These are phyloP conservation scores for Paramecium sonneborni DNA, from an alignment of 73 alveolate species.

Conservation along the genomic window DNA sequence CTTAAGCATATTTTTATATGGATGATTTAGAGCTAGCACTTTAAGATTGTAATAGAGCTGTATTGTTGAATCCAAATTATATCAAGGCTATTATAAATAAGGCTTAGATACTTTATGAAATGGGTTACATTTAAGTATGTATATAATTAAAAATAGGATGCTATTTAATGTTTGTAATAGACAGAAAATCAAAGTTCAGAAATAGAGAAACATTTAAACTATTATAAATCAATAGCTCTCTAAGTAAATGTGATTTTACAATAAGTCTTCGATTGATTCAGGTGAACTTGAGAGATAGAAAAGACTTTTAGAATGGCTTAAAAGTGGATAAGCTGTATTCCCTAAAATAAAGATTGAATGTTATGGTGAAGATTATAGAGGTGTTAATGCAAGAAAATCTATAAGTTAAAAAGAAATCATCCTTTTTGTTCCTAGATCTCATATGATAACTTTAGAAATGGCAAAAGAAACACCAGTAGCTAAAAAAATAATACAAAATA, in stretches of 20 bases:
- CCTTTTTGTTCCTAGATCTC: conserved; percentile 87
- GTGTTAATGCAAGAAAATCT: conserved; percentile 86
- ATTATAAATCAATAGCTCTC: not conserved
- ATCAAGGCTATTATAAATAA: conserved; percentile 77
- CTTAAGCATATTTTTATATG: conserved; percentile 82
- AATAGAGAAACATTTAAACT: not conserved
- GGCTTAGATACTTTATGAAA: conserved; percentile 75
- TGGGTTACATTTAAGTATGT: conserved; percentile 71
- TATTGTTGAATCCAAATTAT: conserved; percentile 81
- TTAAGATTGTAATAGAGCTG: conserved; percentile 80
- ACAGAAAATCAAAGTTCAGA: not conserved
- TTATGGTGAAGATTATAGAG: conserved; percentile 90
- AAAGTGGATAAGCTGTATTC: conserved; percentile 77
- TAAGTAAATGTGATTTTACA: not conserved
- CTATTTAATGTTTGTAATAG: not conserved
- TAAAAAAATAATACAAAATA: conserved; percentile 81
- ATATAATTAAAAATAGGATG: not conserved
- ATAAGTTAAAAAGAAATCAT: conserved; percentile 81
- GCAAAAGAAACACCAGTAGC: conserved; percentile 89
- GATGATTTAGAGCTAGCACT: conserved; percentile 79
- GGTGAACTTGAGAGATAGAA: conserved; percentile 73
- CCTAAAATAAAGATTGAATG: conserved; percentile 80
- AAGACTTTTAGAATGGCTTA: conserved; percentile 73
- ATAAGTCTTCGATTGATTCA: conserved; percentile 62
- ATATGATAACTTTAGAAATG: conserved; percentile 93